A percentile compares a stretch with the other conserved stretches of the same genome.
Evolutionary conservation across 148 eudicot genomes (phyloP).

Genomic region (Chenopodium formosanum): DNA sequence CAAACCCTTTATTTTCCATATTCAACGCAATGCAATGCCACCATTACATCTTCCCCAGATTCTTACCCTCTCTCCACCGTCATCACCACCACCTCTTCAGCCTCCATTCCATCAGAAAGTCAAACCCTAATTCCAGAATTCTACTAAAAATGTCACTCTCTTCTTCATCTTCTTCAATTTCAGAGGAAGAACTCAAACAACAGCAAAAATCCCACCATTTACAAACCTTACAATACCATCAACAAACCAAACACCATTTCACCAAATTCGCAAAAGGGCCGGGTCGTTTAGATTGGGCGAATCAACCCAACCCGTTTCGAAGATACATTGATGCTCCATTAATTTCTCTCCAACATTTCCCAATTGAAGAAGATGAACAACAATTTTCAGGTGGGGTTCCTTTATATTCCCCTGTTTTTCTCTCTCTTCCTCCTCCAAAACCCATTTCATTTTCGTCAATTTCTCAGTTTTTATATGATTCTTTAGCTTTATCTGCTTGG

Average conservation of each 20-base stretch:
- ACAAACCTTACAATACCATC: constrained; percentile 60
- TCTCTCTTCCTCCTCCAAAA: constrained; percentile 50
- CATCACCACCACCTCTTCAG: constrained; percentile 5
- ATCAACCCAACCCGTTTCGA: constrained; percentile 91
- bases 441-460: constrained; percentile 52
- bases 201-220: constrained; percentile 29
- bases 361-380: constrained; percentile 19
- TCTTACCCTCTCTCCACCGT: constrained; percentile 23
- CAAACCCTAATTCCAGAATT: constrained; percentile 22
- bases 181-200: constrained; percentile 18
- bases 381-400: constrained; percentile 27
- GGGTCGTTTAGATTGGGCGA: constrained; percentile 81
- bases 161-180: constrained; percentile 16
- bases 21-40: constrained; percentile 30
- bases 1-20: background rate
- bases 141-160: constrained; percentile 51
- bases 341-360: constrained; percentile 56
- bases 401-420: constrained; percentile 48
- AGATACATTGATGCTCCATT: constrained; percentile 61
- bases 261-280: constrained; percentile 60
- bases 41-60: constrained; percentile 9
- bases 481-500: constrained; percentile 92
- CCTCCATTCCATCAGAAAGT: constrained; percentile 15
- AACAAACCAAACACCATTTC: constrained; percentile 86
- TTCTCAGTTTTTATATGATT: constrained; percentile 70